Evolutionary conservation across 306 rosid genomes (phyloP).

Genomic region (Begonia fuchsioides): DNA sequence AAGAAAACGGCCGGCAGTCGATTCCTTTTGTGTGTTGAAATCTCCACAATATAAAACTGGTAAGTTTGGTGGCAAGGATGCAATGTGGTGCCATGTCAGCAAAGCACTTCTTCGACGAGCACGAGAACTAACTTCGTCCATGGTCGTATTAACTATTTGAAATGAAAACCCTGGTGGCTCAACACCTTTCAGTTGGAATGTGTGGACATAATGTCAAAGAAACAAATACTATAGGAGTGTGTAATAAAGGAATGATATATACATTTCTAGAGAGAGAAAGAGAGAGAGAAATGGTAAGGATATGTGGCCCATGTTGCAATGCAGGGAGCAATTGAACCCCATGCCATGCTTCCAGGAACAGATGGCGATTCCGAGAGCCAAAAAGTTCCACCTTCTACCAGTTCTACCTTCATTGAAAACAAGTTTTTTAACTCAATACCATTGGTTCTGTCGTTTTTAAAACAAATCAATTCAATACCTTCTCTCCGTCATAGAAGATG

Average conservation of each 20-base stretch:
- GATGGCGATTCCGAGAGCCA: slow-evolving; percentile 98
- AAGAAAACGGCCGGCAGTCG: slow-evolving; percentile 93
- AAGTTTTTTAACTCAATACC: no score
- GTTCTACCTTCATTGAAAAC: slow-evolving; percentile 49
- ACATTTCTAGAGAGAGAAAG: no score
- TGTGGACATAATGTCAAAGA: slow-evolving; percentile 95
- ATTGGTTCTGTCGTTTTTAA: slow-evolving; percentile 3
- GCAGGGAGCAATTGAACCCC: slow-evolving; percentile 89
- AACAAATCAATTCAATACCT: slow-evolving; percentile 27
- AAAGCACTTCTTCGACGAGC: slow-evolving; percentile 92
- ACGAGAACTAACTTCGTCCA: slow-evolving; percentile 81
- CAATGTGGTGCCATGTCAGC: slow-evolving; percentile 99
- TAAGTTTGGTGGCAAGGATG: slow-evolving; percentile 88
- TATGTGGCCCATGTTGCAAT: slow-evolving; percentile 97
- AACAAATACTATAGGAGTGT: slow-evolving; percentile 17
- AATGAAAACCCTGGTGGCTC: slow-evolving; percentile 96
- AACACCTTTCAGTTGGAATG: slow-evolving; percentile 92
- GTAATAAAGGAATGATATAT: no score
- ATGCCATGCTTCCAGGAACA: slow-evolving; percentile 93
- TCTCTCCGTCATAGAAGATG: slow-evolving; percentile 83
- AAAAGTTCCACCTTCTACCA: slow-evolving; percentile 95
- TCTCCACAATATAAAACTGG: slow-evolving; percentile 96
- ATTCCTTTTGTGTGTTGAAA: slow-evolving; percentile 92
- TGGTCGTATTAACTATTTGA: slow-evolving; percentile 87
- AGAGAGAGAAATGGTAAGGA: slow-evolving; percentile 34